A percentile compares a stretch with the other conserved stretches of the same genome.
These are phyloP conservation scores for Pyrenophora tritici-repentis DNA, from an alignment of 2,329 filamentous ascomycete species.

Conservation along the genomic window DNA sequence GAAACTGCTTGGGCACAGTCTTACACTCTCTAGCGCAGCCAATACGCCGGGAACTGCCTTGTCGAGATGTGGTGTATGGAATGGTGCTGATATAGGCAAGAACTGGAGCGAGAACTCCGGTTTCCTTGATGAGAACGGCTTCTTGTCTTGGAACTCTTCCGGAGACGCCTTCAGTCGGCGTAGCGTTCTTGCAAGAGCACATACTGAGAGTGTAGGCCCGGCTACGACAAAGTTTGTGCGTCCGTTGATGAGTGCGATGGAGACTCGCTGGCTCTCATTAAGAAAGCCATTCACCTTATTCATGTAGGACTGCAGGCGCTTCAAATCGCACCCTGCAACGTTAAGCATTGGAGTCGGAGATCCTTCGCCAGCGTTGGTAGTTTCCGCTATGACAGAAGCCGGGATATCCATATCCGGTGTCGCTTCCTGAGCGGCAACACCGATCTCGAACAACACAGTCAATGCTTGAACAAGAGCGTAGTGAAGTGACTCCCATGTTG, in stretches of 20 bases:
- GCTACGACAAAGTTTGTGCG: slow-evolving; percentile 37
- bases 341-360: slow-evolving; percentile 39
- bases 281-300: neutral
- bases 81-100: slow-evolving; percentile 50
- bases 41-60: slow-evolving; percentile 9
- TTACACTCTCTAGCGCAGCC: slow-evolving; percentile 17
- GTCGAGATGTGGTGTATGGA: slow-evolving; percentile 47
- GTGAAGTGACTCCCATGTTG: slow-evolving; percentile 43
- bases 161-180: slow-evolving; percentile 27
- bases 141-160: slow-evolving; percentile 22
- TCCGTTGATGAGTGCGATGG: slow-evolving; percentile 38
- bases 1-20: slow-evolving; percentile 21
- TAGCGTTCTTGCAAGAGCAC: neutral
- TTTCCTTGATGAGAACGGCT: slow-evolving; percentile 13
- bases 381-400: neutral
- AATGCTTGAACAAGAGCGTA: slow-evolving; percentile 46
- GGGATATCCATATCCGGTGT: neutral
- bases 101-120: slow-evolving; percentile 42
- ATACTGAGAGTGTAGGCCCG: slow-evolving; percentile 30
- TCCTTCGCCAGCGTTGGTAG: slow-evolving; percentile 21
- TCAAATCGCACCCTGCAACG: slow-evolving; percentile 16
- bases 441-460: slow-evolving; percentile 16
- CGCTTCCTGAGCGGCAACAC: slow-evolving; percentile 1
- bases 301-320: neutral
- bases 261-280: slow-evolving; percentile 18